Evolutionary conservation across 1,284 basidiomycete species (phyloP).

Genomic region (Malassezia slooffiae): DNA sequence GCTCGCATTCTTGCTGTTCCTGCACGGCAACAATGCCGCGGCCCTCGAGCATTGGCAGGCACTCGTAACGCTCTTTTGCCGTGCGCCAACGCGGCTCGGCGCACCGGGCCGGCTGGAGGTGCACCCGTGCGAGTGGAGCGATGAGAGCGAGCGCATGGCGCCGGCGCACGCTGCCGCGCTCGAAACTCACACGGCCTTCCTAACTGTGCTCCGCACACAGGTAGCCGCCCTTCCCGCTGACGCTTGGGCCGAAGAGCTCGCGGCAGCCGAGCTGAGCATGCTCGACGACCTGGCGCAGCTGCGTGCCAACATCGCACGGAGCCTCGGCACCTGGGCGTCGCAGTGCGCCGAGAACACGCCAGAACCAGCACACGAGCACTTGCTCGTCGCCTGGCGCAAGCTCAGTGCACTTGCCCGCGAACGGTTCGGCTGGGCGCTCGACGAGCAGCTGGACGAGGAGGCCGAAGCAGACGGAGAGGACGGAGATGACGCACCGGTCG

Average conservation of each 20-base stretch:
- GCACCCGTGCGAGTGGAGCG: constrained; percentile 19
- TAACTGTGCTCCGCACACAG: constrained; percentile 4
- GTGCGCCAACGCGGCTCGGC: constrained; percentile 19
- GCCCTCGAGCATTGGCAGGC: constrained; percentile 25
- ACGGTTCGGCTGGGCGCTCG: constrained; percentile 10
- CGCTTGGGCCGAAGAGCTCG: constrained; percentile 6
- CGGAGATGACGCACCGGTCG: constrained; percentile 11
- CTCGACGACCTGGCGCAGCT: constrained; percentile 10
- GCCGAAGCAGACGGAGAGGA: constrained; percentile 14
- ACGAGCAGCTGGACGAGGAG: constrained; percentile 13
- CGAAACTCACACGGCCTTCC: constrained; percentile 11
- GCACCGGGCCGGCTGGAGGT: constrained; percentile 14
- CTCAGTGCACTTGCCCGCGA: not conserved
- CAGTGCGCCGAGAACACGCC: not conserved
- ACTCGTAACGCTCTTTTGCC: constrained; percentile 21
- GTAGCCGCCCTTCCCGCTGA: not conserved
- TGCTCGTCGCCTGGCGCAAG: constrained; percentile 9
- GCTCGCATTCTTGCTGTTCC: constrained; percentile 24
- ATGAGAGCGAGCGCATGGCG: not conserved
- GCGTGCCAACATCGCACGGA: constrained; percentile 7
- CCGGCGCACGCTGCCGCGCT: not conserved
- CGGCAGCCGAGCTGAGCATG: not conserved
- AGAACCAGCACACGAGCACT: constrained; percentile 1
- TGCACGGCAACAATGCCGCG: constrained; percentile 16
- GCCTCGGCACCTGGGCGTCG: constrained; percentile 9